Evolutionary conservation across 805 yeast species (phyloP), one percentile per base, ranked within the genome.

Genomic region (Suhomyces kilbournensis): DNA sequence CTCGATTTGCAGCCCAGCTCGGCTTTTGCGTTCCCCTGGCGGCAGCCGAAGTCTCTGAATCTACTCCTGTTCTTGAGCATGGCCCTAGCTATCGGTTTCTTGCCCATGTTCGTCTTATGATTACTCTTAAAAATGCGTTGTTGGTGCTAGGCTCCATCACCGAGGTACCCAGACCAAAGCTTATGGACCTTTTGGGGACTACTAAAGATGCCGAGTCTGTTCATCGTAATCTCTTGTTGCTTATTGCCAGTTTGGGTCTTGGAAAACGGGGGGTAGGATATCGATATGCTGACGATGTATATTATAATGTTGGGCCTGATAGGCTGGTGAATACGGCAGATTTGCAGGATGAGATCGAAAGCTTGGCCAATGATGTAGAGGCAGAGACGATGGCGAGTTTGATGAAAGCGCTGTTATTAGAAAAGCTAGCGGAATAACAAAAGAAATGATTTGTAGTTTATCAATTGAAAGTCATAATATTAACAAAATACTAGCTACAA

Each of bases 111-210:
- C 43, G 45, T 10, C 54, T 56, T n/a, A 60, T 67, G 7, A 62
- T 71, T n/a, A 72, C 71, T 51, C 58, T 63, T 49, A 71, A 72
- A 54, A 60, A 58, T 25, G 67, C 70, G 44, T 56, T 71, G 19
- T 55, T 70, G 45, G 54, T 71, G 7, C 56, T 73, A 35, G 60
- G 71, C 3, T 53, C 62, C 20, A 59, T 66, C 1, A 60, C 61
- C 43, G 55, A 59, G 25, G 64, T 69, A 10, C 55, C 71, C 0
- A 48, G 66, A 9, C 26, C 15, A 4, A 65, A 64, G 50, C 25
- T 72, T 46, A 47, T 69, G 6, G 48, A 55, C n/a, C 51, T 61
- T 20, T 49, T 72, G 56, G 77, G 76, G 4, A 26, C 47, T 14
- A 52, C 49, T 8, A 15, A 19, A 6, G 47, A 46, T 10, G 49